Evolutionary conservation across 1,284 basidiomycete genomes (phyloP), one percentile per base, ranked within the genome.

Genomic region (Violaceomyces palustris): DNA sequence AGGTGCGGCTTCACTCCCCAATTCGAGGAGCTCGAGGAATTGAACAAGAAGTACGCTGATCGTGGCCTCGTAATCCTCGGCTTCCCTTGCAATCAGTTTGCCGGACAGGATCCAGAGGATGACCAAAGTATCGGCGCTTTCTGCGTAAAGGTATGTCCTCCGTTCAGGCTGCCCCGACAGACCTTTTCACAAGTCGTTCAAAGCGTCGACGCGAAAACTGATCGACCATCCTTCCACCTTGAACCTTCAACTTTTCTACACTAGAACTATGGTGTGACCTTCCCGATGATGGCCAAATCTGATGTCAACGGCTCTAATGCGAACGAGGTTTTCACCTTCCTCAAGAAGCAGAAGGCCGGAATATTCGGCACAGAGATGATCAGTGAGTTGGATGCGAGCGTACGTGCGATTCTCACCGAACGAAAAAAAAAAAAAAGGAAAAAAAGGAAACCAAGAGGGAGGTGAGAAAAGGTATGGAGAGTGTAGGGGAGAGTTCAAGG

Each of bases 51-150:
- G 74, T 84, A 90, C 78, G 83, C 85, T 61, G 83, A 84, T 45
- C 78, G 81, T 49, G 86, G 79, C 14, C 79, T 93, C 42, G 78
- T 83, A 48, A 81, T 92, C 61, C 78, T 93, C 45, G 89, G 90
- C 2, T 92, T 92, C 79, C 89, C 89, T 24, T 91, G 84, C 77
- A 92, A 93, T 74, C 89, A 91, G 78, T 87, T 87, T 46, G 75
- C 62, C 8, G 43, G 47, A 33, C 70, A 73, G 52, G 68, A 72
- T 34, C 70, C 70, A 10, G 69, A 50, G 14, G 44, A 61, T 28
- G 67, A 72, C 36, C 65, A 70, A 4, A 47, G 45, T 19, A 70
- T 72, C 27, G 53, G 54, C 27, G 49, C 50, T 23, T 69, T 72
- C 38, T 72, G 69, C 51, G 49, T 59, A 35, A 53, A 55, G 39